Evolutionary conservation across 208 protist genomes (phyloP), one percentile per base, ranked within the genome.

Genomic region (Strigomonas culicis): DNA sequence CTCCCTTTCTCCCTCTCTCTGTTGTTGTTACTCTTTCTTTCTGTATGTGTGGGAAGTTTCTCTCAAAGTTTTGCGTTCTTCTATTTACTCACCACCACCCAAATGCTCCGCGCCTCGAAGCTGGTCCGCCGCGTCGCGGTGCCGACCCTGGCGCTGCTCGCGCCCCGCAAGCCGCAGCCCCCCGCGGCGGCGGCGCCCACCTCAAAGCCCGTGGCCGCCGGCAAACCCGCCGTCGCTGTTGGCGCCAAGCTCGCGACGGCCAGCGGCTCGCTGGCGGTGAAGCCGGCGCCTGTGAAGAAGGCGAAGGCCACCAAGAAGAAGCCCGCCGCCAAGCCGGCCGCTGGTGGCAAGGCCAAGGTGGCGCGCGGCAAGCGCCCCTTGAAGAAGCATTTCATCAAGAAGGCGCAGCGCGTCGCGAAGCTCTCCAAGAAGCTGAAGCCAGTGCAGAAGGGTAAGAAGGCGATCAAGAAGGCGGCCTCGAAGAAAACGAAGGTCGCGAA

Each of bases 281-380:
- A 1, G 17, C 10, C 31, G 21, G 10, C 24, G 24, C 31, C 68
- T 2, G 39, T 22, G 32, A 2, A 32, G 51, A 76, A 80, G 66
- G 39, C 46, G 31, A 74, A 74, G 63, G 63, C 68, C 46, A 31
- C 59, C 11, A 53, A 59, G 63, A 10, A 39, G 31, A 72, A 52
- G 46, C 44, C 25, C 30, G 17, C 43, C 2, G 27, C 41, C 44
- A 59, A 66, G 57, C 44, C 39, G 41, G 66, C 62, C 25, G 51
- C 43, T 53, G 68, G 50, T 27, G 57, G 62, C 46, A 77, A 77
- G 68, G 56, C 31, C 1, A 77, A 67, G 68, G 52, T 64, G n/a
- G 21, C 39, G 19, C 10, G 3, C 11, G 21, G 25, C 15, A 68
- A 68, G 60, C 25, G 4, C 21, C 15, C 31, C 2, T 19, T 15